Evolutionary conservation across 208 protist genomes (phyloP).

Genomic region (Crithidia bombi): DNA sequence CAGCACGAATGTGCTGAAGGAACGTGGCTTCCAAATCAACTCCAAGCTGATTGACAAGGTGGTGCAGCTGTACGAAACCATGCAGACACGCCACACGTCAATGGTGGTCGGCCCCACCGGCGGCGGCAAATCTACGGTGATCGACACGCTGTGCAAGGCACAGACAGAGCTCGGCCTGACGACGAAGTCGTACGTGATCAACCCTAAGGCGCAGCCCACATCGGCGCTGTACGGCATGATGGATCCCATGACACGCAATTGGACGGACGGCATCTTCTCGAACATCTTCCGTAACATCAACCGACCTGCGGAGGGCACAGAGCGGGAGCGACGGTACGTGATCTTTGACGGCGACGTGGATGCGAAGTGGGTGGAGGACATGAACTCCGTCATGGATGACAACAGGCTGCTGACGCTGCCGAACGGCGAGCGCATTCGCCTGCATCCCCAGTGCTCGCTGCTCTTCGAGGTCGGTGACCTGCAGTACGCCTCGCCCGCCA

Average conservation of each 20-base stretch:
- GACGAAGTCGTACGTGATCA: constrained; percentile 96
- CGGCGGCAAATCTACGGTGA: constrained; percentile 98
- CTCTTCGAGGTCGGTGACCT: constrained; percentile 99
- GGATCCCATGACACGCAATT: constrained; percentile 98
- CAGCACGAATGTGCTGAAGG: constrained; percentile 86
- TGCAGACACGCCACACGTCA: constrained; percentile 98
- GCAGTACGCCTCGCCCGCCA: constrained; percentile 99
- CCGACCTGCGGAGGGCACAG: constrained; percentile 69
- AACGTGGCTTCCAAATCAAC: constrained; percentile 84
- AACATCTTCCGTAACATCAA: constrained; percentile 98
- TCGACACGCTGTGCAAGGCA: constrained; percentile 94
- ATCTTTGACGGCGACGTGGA: constrained; percentile 99
- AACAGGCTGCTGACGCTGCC: constrained; percentile 99
- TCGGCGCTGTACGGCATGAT: constrained; percentile 98
- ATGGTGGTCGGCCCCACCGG: constrained; percentile 99
- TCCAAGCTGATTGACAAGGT: constrained; percentile 97
- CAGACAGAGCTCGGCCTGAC: constrained; percentile 92
- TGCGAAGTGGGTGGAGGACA: constrained; percentile 99
- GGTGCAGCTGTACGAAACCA: constrained; percentile 99
- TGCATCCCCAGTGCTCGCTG: constrained; percentile 95
- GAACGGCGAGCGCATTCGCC: constrained; percentile 98
- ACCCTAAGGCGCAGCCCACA: constrained; percentile 98
- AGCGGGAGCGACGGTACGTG: constrained; percentile 95
- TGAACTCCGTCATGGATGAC: constrained; percentile 99
- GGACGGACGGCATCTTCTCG: constrained; percentile 99